Conservation (phyloP, 768 basidiomycete species). For the Naganishia randhawae region DNA sequence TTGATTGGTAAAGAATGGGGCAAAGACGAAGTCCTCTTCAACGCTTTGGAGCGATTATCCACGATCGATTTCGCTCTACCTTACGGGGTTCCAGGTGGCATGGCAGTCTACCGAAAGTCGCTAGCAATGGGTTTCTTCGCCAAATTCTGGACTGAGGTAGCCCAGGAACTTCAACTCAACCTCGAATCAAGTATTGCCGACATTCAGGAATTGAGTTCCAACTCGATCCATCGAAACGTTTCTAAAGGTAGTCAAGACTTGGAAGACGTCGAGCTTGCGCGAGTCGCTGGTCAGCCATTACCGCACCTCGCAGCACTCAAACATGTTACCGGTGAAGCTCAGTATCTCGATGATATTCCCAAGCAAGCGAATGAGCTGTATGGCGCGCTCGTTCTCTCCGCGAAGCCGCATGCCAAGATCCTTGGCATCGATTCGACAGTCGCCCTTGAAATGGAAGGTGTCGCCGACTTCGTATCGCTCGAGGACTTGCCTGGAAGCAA, state of each 20-base stretch:
- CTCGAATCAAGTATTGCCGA: slow-evolving; percentile 9
- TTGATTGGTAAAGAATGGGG: slow-evolving; percentile 31
- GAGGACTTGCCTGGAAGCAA: slow-evolving; percentile 36
- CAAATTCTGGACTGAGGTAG: slow-evolving; percentile 37
- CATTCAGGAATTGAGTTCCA: slow-evolving; percentile 22
- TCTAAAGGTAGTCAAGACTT: slow-evolving; percentile 35
- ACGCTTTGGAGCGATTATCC: slow-evolving; percentile 33
- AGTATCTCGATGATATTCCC: slow-evolving; percentile 39
- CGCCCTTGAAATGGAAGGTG: slow-evolving; percentile 37
- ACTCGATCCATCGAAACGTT: slow-evolving; percentile 33
- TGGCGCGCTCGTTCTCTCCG: slow-evolving; percentile 35
- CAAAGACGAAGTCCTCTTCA: slow-evolving; percentile 30
- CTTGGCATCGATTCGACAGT: slow-evolving; percentile 31
- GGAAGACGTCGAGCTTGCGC: slow-evolving; percentile 35
- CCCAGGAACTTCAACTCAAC: slow-evolving; percentile 23
- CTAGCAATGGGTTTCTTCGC: slow-evolving; percentile 40
- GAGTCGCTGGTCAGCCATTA: slow-evolving; percentile 33
- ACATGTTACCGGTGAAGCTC: slow-evolving; percentile 39
- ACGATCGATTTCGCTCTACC: slow-evolving; percentile 33
- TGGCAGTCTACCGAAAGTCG: slow-evolving; percentile 37
- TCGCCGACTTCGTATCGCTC: slow-evolving; percentile 33
- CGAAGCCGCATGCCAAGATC: slow-evolving; percentile 39
- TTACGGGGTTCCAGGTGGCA: slow-evolving; percentile 39
- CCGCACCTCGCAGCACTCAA: slow-evolving; percentile 37
- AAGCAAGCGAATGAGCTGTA: slow-evolving; percentile 32